A percentile compares a stretch with the other conserved stretches of the same genome.
phyloP scores from a whole-genome alignment of 1,284 basidiomycete genomes.

The Athelia sp. region DNA sequence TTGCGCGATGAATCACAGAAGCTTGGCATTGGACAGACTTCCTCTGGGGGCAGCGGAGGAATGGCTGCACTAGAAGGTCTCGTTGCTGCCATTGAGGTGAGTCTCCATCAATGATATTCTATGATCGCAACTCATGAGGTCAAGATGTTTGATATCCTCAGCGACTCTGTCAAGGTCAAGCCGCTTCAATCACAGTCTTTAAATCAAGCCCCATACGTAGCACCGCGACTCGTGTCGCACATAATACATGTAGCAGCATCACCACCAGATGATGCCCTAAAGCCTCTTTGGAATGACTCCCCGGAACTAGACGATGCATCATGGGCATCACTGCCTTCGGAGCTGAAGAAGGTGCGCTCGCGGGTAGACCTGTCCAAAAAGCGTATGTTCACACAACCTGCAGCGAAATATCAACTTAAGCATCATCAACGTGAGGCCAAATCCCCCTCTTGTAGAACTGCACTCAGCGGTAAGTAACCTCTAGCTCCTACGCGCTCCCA shows the following conservation, averaged over 20 bases:
- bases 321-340: slow-evolving; percentile 61
- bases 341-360: slow-evolving; percentile 53
- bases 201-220: slow-evolving; percentile 11
- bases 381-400: slow-evolving; percentile 1
- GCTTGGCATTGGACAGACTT: slow-evolving; percentile 53
- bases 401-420: slow-evolving; percentile 62
- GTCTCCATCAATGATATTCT: slow-evolving; percentile 10
- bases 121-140: background rate
- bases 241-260: slow-evolving; percentile 60
- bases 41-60: slow-evolving; percentile 42
- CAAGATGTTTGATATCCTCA: slow-evolving; percentile 53
- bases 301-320: slow-evolving; percentile 49
- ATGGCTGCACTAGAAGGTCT: slow-evolving; percentile 70
- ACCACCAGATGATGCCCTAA: slow-evolving; percentile 46
- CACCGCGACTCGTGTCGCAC: slow-evolving; percentile 33
- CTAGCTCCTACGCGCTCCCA: background rate
- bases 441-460: slow-evolving; percentile 47
- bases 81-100: slow-evolving; percentile 67
- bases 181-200: slow-evolving; percentile 9
- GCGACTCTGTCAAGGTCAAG: slow-evolving; percentile 17
- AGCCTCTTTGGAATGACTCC: slow-evolving; percentile 51
- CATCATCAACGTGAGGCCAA: slow-evolving; percentile 40
- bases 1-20: slow-evolving; percentile 42
- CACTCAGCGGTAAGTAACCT: slow-evolving; percentile 38
- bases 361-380: background rate